phyloP scores from a whole-genome alignment of 73 alveolate species.

The Paramecium sexaurelia region DNA sequence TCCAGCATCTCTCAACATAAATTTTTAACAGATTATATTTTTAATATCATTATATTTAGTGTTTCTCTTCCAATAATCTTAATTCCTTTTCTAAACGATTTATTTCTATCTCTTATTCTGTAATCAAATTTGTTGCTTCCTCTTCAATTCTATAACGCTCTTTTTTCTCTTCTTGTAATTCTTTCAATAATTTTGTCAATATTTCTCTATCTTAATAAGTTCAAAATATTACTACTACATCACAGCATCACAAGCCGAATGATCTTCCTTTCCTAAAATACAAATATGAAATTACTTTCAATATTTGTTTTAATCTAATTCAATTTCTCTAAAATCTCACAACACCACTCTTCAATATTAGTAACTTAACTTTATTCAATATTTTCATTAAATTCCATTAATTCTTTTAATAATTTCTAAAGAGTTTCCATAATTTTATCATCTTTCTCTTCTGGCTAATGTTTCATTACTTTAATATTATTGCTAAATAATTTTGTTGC shows the following conservation, averaged over 20 bases:
- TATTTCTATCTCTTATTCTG: conserved; percentile 23
- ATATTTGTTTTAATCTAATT: neutral
- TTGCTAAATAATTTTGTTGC: neutral
- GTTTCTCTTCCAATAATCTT: conserved; percentile 44
- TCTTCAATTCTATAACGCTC: conserved; percentile 47
- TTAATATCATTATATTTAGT: conserved; percentile 26
- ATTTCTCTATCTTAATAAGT: conserved; percentile 16
- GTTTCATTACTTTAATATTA: neutral
- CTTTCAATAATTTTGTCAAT: conserved; percentile 16
- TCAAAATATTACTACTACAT: neutral
- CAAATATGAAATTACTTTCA: neutral
- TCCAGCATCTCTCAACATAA: conserved; percentile 7
- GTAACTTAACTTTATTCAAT: neutral
- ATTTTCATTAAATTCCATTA: neutral
- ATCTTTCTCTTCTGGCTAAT: neutral
- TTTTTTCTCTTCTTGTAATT: conserved; percentile 23
- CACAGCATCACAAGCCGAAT: neutral
- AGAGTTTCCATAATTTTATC: neutral
- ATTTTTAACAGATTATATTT: conserved; percentile 26
- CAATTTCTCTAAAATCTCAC: neutral
- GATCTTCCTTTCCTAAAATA: conserved; percentile 33
- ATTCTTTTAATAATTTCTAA: neutral
- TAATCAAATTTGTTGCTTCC: conserved; percentile 29
- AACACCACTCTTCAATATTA: conserved; percentile 11
- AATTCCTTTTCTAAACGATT: conserved; percentile 14